Evolutionary conservation across 352 stramenopile species (phyloP).

Genomic region (Phytopythium kandeliae): DNA sequence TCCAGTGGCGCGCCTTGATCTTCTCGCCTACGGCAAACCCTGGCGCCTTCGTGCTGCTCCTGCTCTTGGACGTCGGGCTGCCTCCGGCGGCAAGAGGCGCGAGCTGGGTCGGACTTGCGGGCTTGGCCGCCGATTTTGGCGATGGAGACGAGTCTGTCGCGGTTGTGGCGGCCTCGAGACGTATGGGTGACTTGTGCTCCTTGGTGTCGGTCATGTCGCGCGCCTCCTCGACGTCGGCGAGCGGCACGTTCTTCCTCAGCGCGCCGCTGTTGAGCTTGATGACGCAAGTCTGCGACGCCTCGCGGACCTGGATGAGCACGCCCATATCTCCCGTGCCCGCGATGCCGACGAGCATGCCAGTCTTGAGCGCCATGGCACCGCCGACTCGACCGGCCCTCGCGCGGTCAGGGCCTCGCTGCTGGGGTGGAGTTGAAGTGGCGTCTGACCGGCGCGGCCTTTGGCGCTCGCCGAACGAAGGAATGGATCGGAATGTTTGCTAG

Average conservation of each 20-base stretch:
- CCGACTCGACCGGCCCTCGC: no score
- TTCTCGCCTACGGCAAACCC: slow-evolving; percentile 12
- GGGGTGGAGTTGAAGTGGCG: no score
- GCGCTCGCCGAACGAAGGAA: no score
- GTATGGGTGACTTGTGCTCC: slow-evolving; percentile 39
- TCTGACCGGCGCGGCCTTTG: no score
- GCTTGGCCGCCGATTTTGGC: not conserved
- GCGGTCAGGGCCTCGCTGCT: no score
- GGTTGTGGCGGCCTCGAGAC: slow-evolving; percentile 15
- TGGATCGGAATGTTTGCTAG: no score
- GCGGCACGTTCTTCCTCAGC: slow-evolving; percentile 62
- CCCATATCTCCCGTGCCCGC: slow-evolving; percentile 44
- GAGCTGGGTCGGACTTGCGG: slow-evolving; percentile 7
- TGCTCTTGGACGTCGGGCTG: not conserved
- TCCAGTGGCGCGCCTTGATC: slow-evolving; percentile 40
- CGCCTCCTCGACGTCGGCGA: slow-evolving; percentile 52
- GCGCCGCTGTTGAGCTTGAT: slow-evolving; percentile 62
- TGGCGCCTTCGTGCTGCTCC: not conserved
- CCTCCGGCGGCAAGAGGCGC: slow-evolving; percentile 10
- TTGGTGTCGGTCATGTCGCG: slow-evolving; percentile 29
- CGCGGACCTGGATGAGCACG: slow-evolving; percentile 57
- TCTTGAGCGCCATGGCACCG: slow-evolving; percentile 51
- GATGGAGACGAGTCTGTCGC: not conserved
- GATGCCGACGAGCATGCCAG: slow-evolving; percentile 52
- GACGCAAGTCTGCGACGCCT: slow-evolving; percentile 54